Conservation (phyloP, 768 basidiomycete species). For the Psilocybe tampanensis region DNA sequence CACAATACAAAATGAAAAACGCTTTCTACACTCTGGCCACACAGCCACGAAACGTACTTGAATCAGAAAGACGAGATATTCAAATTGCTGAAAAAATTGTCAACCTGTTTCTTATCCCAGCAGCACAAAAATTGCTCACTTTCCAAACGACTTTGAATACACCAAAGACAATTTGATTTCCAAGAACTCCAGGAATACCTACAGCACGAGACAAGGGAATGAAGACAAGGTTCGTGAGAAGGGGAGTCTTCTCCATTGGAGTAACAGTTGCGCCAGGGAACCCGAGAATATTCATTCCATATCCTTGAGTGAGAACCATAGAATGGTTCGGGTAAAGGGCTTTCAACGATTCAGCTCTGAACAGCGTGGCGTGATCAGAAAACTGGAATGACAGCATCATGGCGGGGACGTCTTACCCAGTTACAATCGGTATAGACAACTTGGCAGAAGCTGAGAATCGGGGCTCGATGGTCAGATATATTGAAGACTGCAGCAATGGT, state of each 20-base stretch:
- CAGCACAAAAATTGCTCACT: constrained; percentile 34
- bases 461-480: background rate
- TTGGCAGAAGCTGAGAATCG: constrained; percentile 50
- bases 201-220: constrained; percentile 45
- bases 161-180: constrained; percentile 54
- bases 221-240: constrained; percentile 54
- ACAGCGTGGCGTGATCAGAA: background rate
- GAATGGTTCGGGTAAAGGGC: constrained; percentile 65
- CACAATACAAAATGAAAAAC: background rate
- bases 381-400: background rate
- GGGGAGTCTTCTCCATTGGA: constrained; percentile 49
- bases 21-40: too few species aligned
- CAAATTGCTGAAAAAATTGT: constrained; percentile 41
- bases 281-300: constrained; percentile 44
- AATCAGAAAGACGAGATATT: constrained; percentile 56
- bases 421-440: constrained; percentile 44
- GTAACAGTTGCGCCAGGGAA: constrained; percentile 52
- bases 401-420: constrained; percentile 38
- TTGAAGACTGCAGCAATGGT: background rate
- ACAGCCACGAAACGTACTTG: constrained; percentile 40
- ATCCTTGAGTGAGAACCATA: constrained; percentile 54
- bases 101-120: background rate
- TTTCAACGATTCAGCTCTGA: constrained; percentile 49
- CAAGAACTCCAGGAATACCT: constrained; percentile 53
- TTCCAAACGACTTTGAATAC: constrained; percentile 61